Conservation (phyloP, 306 rosid species). For the Boehmeria nivea region DNA sequence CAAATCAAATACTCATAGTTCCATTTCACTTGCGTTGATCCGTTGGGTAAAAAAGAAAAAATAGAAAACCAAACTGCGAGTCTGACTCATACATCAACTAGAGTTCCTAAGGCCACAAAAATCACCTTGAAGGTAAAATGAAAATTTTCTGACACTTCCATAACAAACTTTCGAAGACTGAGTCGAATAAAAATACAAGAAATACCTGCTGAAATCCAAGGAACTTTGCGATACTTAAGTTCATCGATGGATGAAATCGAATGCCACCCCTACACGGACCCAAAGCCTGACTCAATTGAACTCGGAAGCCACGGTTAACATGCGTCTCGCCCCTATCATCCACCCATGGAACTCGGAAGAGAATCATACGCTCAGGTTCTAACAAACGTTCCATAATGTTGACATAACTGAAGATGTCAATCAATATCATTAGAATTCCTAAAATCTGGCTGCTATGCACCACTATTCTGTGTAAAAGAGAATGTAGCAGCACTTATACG, state of each 20-base stretch:
- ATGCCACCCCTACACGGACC: constrained; percentile 97
- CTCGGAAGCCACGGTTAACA: constrained; percentile 84
- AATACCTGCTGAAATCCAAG: constrained; percentile 96
- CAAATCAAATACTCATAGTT: constrained; percentile 5
- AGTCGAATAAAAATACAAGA: constrained; percentile 12
- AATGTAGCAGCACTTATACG: background rate
- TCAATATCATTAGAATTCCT: background rate
- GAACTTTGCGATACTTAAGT: constrained; percentile 80
- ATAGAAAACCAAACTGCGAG: no score
- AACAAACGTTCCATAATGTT: constrained; percentile 92
- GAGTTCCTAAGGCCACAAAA: background rate
- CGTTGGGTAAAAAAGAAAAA: background rate
- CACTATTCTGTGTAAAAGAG: no score
- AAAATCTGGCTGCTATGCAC: background rate
- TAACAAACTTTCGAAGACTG: background rate
- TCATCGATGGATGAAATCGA: constrained; percentile 87
- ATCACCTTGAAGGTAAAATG: constrained; percentile 11
- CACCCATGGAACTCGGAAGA: constrained; percentile 92
- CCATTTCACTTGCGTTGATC: background rate
- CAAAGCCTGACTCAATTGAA: constrained; percentile 90
- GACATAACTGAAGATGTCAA: constrained; percentile 59
- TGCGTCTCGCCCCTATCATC: constrained; percentile 93
- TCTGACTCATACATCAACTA: background rate
- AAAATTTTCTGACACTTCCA: constrained; percentile 3
- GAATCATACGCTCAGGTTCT: constrained; percentile 90